Percentiles rank a stretch among this genome's conserved stretches.
Evolutionary conservation across 768 basidiomycete species (phyloP).

Genomic region (Suillus weaverae): DNA sequence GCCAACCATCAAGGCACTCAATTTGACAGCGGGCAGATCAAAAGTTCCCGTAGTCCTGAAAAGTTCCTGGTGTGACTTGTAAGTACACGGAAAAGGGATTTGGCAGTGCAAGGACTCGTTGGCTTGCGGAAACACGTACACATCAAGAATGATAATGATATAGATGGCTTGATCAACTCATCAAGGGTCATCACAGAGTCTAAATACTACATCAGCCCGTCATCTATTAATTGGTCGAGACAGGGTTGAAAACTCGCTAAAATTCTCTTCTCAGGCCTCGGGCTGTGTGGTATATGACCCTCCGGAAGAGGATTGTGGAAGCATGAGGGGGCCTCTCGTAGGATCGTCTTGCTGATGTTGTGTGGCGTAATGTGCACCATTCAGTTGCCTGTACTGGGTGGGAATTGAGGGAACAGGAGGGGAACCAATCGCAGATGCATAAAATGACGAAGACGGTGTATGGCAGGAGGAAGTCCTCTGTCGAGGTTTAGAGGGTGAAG

Average conservation of each 20-base stretch:
- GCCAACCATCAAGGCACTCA: not conserved
- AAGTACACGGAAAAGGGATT: not conserved
- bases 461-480: not conserved
- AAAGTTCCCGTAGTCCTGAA: not conserved
- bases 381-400: constrained; percentile 6
- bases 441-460: not conserved
- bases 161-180: not conserved
- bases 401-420: constrained; percentile 28
- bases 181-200: not conserved
- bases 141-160: not conserved
- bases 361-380: not conserved
- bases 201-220: not conserved
- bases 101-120: not conserved
- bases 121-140: not conserved
- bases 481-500: constrained; percentile 3
- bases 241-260: not conserved
- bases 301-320: too few species aligned
- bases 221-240: not conserved
- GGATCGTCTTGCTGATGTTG: constrained; percentile 5
- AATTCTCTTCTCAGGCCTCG: not conserved
- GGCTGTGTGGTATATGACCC: not conserved
- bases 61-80: not conserved
- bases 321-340: not conserved
- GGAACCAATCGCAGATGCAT: constrained; percentile 1
- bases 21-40: not conserved